Conservation (phyloP, 768 basidiomycete species). For the Lactarius pseudohatsudake region DNA sequence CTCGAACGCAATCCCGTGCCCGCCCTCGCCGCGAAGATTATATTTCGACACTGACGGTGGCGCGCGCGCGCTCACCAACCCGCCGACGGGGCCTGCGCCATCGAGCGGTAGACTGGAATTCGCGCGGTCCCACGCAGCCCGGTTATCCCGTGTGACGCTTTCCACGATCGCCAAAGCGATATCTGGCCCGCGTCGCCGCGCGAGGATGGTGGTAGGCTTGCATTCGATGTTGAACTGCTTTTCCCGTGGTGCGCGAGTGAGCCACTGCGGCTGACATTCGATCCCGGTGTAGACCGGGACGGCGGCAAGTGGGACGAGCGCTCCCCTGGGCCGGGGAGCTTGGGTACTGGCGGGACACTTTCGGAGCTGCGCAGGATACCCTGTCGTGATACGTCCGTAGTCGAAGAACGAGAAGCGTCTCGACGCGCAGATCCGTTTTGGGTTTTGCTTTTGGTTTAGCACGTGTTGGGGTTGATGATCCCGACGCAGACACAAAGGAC, state of each 20-base stretch:
- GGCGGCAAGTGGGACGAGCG: slow-evolving; percentile 12
- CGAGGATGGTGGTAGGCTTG: slow-evolving; percentile 15
- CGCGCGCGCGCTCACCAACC: slow-evolving; percentile 22
- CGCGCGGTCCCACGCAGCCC: slow-evolving; percentile 34
- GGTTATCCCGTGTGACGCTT: slow-evolving; percentile 48
- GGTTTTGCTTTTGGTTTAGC: slow-evolving; percentile 7
- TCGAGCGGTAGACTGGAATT: too few species aligned
- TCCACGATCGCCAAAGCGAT: slow-evolving; percentile 68
- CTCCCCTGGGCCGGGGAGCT: background rate
- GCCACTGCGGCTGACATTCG: background rate
- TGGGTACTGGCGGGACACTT: slow-evolving; percentile 1
- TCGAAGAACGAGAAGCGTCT: slow-evolving; percentile 21
- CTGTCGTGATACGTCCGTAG: slow-evolving; percentile 17
- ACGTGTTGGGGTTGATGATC: slow-evolving; percentile 4
- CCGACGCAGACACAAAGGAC: background rate
- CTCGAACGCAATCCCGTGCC: slow-evolving; percentile 24
- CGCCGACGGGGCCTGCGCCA: background rate
- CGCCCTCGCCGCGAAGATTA: slow-evolving; percentile 25
- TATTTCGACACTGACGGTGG: slow-evolving; percentile 25
- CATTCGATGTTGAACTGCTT: slow-evolving; percentile 2
- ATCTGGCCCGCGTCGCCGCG: slow-evolving; percentile 13
- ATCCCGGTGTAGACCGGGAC: background rate
- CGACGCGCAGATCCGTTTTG: slow-evolving; percentile 18
- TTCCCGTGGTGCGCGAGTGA: background rate
- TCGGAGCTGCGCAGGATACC: slow-evolving; percentile 15